Conservation (phyloP, 805 yeast genomes). For the Scheffersomyces amazonensis region DNA sequence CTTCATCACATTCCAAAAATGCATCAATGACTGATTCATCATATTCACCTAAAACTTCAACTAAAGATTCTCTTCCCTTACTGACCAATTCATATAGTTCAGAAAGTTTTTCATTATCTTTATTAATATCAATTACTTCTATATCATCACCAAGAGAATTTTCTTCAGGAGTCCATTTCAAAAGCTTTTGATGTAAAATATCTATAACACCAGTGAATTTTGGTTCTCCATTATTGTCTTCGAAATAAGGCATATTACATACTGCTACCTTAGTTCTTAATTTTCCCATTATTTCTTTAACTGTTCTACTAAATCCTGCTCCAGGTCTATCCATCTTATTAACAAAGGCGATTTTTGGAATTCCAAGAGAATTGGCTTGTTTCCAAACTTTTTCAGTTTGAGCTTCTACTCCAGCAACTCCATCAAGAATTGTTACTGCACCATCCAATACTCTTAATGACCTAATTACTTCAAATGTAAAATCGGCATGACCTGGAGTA, state of each 20-base stretch:
- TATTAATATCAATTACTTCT: constrained; percentile 41
- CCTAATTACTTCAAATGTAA: constrained; percentile 89
- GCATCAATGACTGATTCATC: constrained; percentile 78
- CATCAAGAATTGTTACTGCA: constrained; percentile 88
- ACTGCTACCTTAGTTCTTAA: constrained; percentile 71
- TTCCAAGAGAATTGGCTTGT: constrained; percentile 63
- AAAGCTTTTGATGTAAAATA: constrained; percentile 58
- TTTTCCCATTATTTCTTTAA: constrained; percentile 74
- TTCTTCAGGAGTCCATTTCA: constrained; percentile 45
- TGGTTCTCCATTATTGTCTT: constrained; percentile 26
- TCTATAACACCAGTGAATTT: constrained; percentile 74
- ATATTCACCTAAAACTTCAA: constrained; percentile 80
- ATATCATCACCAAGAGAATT: constrained; percentile 52
- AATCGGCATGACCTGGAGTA: constrained; percentile 98
- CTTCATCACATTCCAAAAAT: constrained; percentile 68
- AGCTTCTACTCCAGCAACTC: constrained; percentile 97
- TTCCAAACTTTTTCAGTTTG: constrained; percentile 97
- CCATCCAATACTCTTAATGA: constrained; percentile 92
- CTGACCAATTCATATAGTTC: constrained; percentile 46
- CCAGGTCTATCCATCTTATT: constrained; percentile 98
- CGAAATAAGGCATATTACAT: constrained; percentile 76
- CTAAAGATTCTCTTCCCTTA: constrained; percentile 66
- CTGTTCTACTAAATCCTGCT: constrained; percentile 90
- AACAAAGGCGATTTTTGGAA: constrained; percentile 78
- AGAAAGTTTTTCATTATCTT: constrained; percentile 17